A percentile compares a stretch with the other conserved stretches of the same genome.
phyloP scores from a whole-genome alignment of 768 basidiomycete species.

The Trametes gibbosa region DNA sequence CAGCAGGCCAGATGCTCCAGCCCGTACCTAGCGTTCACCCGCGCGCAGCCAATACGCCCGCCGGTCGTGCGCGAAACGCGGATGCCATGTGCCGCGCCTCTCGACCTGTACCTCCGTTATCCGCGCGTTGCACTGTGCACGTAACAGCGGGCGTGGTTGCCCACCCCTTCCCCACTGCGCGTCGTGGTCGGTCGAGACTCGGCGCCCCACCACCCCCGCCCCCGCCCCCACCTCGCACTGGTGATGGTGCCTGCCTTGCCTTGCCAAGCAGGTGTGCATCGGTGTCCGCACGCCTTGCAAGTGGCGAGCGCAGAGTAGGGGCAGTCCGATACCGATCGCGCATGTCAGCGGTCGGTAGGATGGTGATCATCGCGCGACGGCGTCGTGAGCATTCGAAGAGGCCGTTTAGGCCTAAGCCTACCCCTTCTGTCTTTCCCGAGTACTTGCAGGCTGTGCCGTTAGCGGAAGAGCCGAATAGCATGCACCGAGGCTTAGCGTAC shows the following conservation, averaged over 20 bases:
- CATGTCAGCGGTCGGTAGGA: not conserved
- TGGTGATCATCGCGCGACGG: conserved; percentile 11
- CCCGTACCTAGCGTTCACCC: conserved; percentile 2
- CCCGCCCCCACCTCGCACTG: too few relatives aligned
- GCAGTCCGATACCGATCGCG: not conserved
- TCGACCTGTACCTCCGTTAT: conserved; percentile 3
- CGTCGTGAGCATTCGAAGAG: not conserved
- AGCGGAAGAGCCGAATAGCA: conserved; percentile 11
- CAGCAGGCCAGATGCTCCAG: conserved; percentile 2
- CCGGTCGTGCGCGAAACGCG: not conserved
- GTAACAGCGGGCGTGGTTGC: not conserved
- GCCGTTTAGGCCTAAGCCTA: conserved; percentile 2
- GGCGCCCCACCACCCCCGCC: not conserved
- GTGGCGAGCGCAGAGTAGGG: not conserved
- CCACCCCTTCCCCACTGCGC: not conserved
- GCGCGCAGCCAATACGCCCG: conserved; percentile 6
- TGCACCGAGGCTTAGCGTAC: not conserved
- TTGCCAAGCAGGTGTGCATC: too few relatives aligned
- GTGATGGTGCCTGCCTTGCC: not conserved
- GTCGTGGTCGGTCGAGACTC: not conserved
- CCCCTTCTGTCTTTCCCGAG: conserved; percentile 2
- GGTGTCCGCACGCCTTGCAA: not conserved
- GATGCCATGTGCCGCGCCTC: not conserved
- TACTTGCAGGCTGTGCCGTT: conserved; percentile 5
- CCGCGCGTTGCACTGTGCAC: not conserved